phyloP scores from a whole-genome alignment of 148 eudicot species.

The Vaccinium myrtillus region DNA sequence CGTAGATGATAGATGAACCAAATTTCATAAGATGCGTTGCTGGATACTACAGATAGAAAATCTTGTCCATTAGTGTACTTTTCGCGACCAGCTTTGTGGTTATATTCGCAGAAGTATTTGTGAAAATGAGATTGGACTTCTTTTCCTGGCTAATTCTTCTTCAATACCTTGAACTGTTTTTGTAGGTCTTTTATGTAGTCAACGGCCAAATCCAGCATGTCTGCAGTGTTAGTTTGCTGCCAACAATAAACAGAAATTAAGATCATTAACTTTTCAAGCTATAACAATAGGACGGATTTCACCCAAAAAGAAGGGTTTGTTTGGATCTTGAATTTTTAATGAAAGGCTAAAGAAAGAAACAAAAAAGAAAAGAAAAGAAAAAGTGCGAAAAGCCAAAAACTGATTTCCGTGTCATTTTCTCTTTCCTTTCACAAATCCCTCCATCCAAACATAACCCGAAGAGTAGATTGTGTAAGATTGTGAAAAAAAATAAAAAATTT shows the following conservation, averaged over 20 bases:
- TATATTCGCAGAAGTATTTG: background rate
- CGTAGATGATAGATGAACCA: background rate
- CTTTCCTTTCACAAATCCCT: background rate
- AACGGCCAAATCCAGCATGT: conserved; percentile 87
- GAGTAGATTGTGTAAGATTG: too few relatives aligned
- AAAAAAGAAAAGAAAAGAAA: background rate
- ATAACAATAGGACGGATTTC: background rate
- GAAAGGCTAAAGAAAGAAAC: background rate
- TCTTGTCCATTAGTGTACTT: background rate
- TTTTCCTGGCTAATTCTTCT: background rate
- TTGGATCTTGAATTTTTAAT: background rate
- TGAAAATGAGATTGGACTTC: background rate
- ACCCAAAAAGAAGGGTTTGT: background rate
- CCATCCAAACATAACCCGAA: background rate
- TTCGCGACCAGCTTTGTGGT: background rate
- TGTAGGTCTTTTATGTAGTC: conserved; percentile 80
- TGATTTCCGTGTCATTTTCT: background rate
- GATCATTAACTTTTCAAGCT: conserved; percentile 4
- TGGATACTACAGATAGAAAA: too few relatives aligned
- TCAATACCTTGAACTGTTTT: conserved; percentile 58
- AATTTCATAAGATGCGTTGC: background rate
- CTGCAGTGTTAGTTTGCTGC: conserved; percentile 91
- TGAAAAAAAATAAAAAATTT: background rate
- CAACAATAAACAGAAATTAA: conserved; percentile 11
- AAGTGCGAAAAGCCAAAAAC: background rate